phyloP scores from a whole-genome alignment of 106 monocot species.

The Dendrobium huoshanense region DNA sequence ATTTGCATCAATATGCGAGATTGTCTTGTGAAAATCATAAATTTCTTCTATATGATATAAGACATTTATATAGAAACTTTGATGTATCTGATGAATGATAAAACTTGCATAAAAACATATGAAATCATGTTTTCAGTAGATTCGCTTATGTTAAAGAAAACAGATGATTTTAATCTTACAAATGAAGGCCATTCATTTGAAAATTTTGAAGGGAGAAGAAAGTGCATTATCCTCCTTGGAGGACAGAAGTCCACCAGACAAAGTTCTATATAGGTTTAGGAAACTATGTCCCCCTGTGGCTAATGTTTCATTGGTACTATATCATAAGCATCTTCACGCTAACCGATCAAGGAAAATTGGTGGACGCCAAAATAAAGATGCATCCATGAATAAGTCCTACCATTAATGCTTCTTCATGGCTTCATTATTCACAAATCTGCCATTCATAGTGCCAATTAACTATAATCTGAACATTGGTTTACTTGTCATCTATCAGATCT shows the following conservation, averaged over 20 bases:
- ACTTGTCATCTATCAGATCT: not conserved
- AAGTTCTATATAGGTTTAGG: not conserved
- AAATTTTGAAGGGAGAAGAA: not conserved
- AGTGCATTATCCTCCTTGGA: not conserved
- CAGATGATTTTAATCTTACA: too few species aligned
- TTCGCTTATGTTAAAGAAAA: too few species aligned
- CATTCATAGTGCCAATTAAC: too few species aligned
- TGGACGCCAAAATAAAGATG: not conserved
- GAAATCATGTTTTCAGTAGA: too few species aligned
- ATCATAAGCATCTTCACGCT: not conserved
- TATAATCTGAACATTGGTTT: too few species aligned
- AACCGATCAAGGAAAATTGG: not conserved
- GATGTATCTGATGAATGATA: too few species aligned
- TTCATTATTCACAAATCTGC: not conserved
- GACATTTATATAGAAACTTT: too few species aligned
- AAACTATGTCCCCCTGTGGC: not conserved
- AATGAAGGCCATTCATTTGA: too few species aligned
- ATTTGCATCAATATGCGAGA: too few species aligned
- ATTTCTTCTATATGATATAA: too few species aligned
- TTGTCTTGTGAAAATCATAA: too few species aligned
- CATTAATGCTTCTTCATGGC: not conserved
- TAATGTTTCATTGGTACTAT: not conserved
- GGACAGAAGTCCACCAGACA: not conserved
- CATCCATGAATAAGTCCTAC: not conserved
- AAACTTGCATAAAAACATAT: too few species aligned